Evolutionary conservation across 805 yeast species (phyloP).

Genomic region (Maudiozyma barnettii): DNA sequence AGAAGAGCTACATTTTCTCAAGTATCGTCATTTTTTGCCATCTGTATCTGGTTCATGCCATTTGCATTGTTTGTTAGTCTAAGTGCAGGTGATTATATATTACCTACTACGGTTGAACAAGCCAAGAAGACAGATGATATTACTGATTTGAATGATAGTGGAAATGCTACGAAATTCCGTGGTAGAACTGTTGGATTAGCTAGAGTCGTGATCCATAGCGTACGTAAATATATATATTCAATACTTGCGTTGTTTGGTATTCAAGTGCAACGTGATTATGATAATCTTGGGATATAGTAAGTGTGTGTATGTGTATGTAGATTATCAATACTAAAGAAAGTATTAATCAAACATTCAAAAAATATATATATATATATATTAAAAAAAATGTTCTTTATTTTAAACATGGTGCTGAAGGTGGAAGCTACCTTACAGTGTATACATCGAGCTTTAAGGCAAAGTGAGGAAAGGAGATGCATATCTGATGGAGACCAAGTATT

Average conservation of each 20-base stretch:
- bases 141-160: constrained; percentile 19
- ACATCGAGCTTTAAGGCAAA: too few relatives aligned
- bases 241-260: constrained; percentile 51
- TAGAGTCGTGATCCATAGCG: constrained; percentile 48
- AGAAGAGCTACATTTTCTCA: constrained; percentile 76
- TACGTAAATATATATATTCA: constrained; percentile 38
- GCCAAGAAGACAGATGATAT: constrained; percentile 22
- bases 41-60: constrained; percentile 90
- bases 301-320: too few relatives aligned
- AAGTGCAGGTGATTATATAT: constrained; percentile 81
- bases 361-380: too few relatives aligned
- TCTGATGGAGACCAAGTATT: constrained; percentile 13
- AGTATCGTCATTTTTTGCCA: constrained; percentile 90
- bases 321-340: too few relatives aligned
- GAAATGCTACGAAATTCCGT: constrained; percentile 25
- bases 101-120: constrained; percentile 45
- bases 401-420: too few relatives aligned
- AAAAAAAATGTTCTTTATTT: too few relatives aligned
- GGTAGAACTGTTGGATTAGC: constrained; percentile 55
- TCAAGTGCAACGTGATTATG: constrained; percentile 50
- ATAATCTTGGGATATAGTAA: constrained; percentile 24
- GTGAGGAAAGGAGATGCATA: not conserved
- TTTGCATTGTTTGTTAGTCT: constrained; percentile 84
- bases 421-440: too few relatives aligned
- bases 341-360: too few relatives aligned